A percentile compares a stretch with the other conserved stretches of the same genome.
Conservation (phyloP, 495 filamentous ascomycete species). For the Neurospora sp. region DNA sequence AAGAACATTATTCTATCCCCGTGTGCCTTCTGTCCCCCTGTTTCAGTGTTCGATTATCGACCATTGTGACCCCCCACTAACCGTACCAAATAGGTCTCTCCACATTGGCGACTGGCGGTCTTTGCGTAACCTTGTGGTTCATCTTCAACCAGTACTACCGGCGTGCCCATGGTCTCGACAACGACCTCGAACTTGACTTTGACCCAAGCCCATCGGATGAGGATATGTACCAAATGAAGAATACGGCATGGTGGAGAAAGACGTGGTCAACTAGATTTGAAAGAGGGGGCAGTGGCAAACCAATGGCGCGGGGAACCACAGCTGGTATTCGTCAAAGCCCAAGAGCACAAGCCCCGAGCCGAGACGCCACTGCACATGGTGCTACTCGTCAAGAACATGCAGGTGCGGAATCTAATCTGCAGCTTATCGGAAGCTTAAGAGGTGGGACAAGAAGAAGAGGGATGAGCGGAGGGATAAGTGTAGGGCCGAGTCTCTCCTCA, state of each 20-base stretch:
- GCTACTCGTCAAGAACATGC: neutral
- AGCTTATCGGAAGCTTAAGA: neutral
- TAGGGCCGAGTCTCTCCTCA: neutral
- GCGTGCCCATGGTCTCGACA: neutral
- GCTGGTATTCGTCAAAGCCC: neutral
- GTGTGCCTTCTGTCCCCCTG: neutral
- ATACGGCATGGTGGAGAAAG: neutral
- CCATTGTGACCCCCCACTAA: too few species aligned
- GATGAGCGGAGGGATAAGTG: neutral
- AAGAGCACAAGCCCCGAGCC: neutral
- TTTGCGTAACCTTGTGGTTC: constrained; percentile 3
- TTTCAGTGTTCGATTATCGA: neutral
- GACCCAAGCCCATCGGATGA: neutral
- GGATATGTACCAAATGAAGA: neutral
- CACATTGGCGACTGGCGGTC: constrained; percentile 3
- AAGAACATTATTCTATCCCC: neutral
- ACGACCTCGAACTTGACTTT: neutral
- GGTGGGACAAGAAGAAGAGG: neutral
- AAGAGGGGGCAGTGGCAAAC: neutral
- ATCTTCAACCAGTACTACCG: constrained; percentile 1
- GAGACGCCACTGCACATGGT: neutral
- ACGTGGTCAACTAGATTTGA: neutral
- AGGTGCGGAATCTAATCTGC: neutral
- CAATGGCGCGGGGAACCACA: neutral
- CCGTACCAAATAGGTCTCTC: neutral